A percentile compares a stretch with the other conserved stretches of the same genome.
These are phyloP conservation scores for Pichia phayaonensis DNA, from an alignment of 805 yeast species.

Conservation along the genomic window DNA sequence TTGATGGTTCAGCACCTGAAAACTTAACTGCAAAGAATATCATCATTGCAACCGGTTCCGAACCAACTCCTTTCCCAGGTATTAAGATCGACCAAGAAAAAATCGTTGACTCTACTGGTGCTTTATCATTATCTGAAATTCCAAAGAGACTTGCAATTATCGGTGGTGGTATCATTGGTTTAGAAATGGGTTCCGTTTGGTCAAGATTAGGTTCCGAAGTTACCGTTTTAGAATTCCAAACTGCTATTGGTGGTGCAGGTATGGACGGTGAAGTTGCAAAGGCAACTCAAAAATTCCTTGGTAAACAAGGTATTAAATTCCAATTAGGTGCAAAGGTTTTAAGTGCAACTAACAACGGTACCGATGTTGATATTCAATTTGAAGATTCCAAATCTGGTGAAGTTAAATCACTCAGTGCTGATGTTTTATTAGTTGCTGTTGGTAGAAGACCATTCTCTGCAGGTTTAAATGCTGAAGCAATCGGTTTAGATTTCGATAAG, in stretches of 20 bases:
- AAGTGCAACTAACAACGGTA: slow-evolving; percentile 84
- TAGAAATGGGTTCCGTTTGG: slow-evolving; percentile 99
- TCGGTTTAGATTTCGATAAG: slow-evolving; percentile 87
- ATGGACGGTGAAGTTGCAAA: slow-evolving; percentile 97
- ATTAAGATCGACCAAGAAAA: slow-evolving; percentile 93
- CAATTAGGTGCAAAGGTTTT: slow-evolving; percentile 87
- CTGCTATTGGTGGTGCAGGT: slow-evolving; percentile 96
- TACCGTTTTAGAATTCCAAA: slow-evolving; percentile 85
- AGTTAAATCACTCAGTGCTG: slow-evolving; percentile 75
- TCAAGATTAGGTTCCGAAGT: slow-evolving; percentile 92
- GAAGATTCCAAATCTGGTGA: slow-evolving; percentile 86
- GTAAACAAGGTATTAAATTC: slow-evolving; percentile 94
- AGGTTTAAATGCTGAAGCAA: slow-evolving; percentile 80
- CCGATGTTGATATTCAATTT: slow-evolving; percentile 73
- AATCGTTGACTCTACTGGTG: slow-evolving; percentile 94
- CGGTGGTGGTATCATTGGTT: slow-evolving; percentile 99
- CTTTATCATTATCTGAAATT: slow-evolving; percentile 71
- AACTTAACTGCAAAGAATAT: slow-evolving; percentile 74
- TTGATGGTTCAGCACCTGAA: slow-evolving; percentile 74
- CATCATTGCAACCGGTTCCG: slow-evolving; percentile 97
- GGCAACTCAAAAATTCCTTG: slow-evolving; percentile 77
- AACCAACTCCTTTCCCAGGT: slow-evolving; percentile 98
- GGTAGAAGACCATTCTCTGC: slow-evolving; percentile 97
- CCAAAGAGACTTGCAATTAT: slow-evolving; percentile 90
- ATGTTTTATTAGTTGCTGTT: slow-evolving; percentile 90